phyloP scores from a whole-genome alignment of 192 early-diverging fungal genomes.

The Coemansia reversa region DNA sequence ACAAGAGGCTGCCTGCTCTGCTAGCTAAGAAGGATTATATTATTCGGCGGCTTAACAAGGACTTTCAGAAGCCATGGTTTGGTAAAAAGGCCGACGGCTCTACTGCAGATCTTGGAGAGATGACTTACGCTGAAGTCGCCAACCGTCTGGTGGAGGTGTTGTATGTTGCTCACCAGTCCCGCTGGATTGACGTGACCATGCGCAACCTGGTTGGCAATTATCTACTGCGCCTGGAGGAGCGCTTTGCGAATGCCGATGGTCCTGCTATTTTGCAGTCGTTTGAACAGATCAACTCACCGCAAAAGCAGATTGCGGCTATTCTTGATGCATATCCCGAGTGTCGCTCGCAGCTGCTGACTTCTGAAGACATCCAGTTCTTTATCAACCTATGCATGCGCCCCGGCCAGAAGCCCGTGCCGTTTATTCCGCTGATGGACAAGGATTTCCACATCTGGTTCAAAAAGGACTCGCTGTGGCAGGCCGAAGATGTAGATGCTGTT shows the following conservation, averaged over 20 bases:
- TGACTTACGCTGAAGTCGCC: conserved; percentile 91
- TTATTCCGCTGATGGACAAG: conserved; percentile 88
- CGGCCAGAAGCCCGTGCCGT: conserved; percentile 88
- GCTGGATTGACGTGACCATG: conserved; percentile 85
- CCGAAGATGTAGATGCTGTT: conserved; percentile 87
- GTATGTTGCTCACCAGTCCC: conserved; percentile 70
- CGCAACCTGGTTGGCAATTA: conserved; percentile 85
- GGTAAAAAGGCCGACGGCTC: conserved; percentile 76
- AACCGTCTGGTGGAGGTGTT: conserved; percentile 79
- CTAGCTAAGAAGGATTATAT: conserved; percentile 90
- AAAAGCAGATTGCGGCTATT: conserved; percentile 34
- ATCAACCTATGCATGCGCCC: conserved; percentile 44
- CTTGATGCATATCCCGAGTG: conserved; percentile 22
- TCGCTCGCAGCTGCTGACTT: conserved; percentile 45
- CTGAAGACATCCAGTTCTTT: conserved; percentile 48
- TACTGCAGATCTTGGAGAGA: conserved; percentile 79
- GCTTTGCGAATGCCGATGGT: conserved; percentile 57
- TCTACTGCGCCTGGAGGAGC: conserved; percentile 84
- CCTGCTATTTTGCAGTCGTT: conserved; percentile 27
- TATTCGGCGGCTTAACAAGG: conserved; percentile 82
- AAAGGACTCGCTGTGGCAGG: conserved; percentile 97
- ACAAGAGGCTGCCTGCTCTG: conserved; percentile 79
- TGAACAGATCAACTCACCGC: conserved; percentile 24
- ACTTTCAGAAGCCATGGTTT: conserved; percentile 97
- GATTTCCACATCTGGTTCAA: conserved; percentile 98